phyloP scores from a whole-genome alignment of 306 rosid genomes.

The Castanea mollissima region DNA sequence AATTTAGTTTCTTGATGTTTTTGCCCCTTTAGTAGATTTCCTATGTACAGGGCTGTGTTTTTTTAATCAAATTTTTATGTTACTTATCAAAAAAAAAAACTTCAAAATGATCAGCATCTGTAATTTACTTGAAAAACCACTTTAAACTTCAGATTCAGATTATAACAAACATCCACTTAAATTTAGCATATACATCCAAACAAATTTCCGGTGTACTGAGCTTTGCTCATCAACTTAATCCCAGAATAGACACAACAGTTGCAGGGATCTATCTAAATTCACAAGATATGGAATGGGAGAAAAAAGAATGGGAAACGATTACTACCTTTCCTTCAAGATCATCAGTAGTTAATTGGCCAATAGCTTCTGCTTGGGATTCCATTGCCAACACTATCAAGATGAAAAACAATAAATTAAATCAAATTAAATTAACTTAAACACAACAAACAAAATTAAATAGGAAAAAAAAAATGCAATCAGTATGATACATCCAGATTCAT shows the following conservation, averaged over 20 bases:
- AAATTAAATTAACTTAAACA: background rate
- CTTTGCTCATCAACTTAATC: background rate
- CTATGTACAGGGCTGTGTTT: no score
- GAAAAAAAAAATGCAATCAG: background rate
- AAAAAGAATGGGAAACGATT: background rate
- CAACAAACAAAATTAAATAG: background rate
- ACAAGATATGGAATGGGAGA: background rate
- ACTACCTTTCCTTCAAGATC: slow-evolving; percentile 94
- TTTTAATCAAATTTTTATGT: no score
- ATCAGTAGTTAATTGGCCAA: slow-evolving; percentile 84
- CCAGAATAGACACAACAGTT: background rate
- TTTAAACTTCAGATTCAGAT: background rate
- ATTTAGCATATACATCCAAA: background rate
- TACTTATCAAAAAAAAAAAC: no score
- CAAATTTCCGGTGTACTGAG: background rate
- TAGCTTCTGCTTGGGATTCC: slow-evolving; percentile 99
- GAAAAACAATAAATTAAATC: slow-evolving; percentile 10
- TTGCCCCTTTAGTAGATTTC: no score
- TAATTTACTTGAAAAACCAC: background rate
- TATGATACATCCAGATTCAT: background rate
- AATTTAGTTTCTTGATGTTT: no score
- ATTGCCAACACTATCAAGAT: slow-evolving; percentile 69
- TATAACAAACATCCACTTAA: background rate
- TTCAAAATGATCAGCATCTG: background rate
- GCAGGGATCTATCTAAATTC: background rate